A percentile compares a stretch with the other conserved stretches of the same genome.
Evolutionary conservation across 495 filamentous ascomycete species (phyloP).

Genomic region (Corynascus novoguineensis): DNA sequence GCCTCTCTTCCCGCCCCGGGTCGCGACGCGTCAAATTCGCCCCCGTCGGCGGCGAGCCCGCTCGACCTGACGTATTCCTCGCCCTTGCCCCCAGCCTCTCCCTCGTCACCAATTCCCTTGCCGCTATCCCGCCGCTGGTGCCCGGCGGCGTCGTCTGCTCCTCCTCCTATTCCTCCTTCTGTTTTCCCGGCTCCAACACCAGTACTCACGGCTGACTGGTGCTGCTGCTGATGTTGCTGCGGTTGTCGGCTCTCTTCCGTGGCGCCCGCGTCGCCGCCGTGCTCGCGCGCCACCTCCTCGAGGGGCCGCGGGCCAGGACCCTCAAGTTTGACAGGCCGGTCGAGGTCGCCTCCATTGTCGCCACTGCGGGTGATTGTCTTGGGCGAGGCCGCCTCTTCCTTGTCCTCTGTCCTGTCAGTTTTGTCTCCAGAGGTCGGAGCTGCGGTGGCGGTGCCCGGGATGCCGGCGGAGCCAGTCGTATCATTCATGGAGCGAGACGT

Average conservation of each 20-base stretch:
- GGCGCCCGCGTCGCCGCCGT: constrained; percentile 39
- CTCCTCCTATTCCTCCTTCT: no score
- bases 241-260: background rate
- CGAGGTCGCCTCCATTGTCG: constrained; percentile 28
- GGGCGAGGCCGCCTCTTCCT: constrained; percentile 18
- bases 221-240: no score
- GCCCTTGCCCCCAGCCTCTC: constrained; percentile 30
- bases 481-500: background rate
- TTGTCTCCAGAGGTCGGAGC: background rate
- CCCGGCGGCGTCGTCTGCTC: background rate
- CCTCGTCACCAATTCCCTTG: constrained; percentile 22
- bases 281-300: constrained; percentile 36
- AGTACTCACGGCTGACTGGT: no score
- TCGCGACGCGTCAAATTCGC: constrained; percentile 58
- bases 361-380: no score
- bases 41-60: constrained; percentile 53
- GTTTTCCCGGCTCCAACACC: no score
- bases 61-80: constrained; percentile 52
- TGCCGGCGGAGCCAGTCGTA: background rate
- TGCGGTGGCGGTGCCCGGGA: background rate
- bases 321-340: constrained; percentile 32
- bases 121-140: constrained; percentile 6
- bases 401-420: constrained; percentile 9
- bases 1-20: constrained; percentile 61
- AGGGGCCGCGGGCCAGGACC: constrained; percentile 42